Base-by-base conservation (phyloP, 2,329 filamentous ascomycete genomes). In the Hymenotorrendiella dingleyae region DNA sequence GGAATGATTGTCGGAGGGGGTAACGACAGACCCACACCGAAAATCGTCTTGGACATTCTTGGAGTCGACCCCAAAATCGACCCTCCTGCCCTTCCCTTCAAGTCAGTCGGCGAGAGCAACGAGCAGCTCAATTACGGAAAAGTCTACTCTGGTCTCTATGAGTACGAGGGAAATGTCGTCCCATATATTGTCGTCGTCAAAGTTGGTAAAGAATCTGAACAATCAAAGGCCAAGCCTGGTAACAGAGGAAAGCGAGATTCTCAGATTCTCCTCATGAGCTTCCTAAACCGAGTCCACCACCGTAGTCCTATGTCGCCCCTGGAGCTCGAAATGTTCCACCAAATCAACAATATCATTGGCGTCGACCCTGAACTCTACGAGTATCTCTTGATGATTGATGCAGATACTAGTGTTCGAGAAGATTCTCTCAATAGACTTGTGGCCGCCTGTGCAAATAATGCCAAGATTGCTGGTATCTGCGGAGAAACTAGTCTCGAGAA, bases 241-340 rank as follows among this genome's bases (percentile, higher is more conserved):
- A 98, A 98, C 68, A 86, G 93, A 66, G 93, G 93, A 66, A 98
- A 98, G 71, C 89, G 93, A 73, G 93, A 98, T 66, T 95, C 91
- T 24, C 93, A 98, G 66, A 88, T 98, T 58, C 67, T 97, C 52
- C 73, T 97, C 37, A 90, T 98, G 82, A 91, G 85, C 68, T 98
- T 98, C 77, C 78, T 98, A 56, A 98, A 98, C 68, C 87, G 91
- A 47, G 93, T 98, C 34, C 93, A 98, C 63, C 87, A 97, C 65
- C 86, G 90, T 49, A 73, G 86, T 2, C 84, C 91, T 1, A 98
- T 98, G 93, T 93, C 84, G 50, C 93, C 93, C 12, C 80, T 98
- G 10, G 93, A 98, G 63, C 71, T 98, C 34, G 93, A 98, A 65
- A 94, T 97, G 74, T 97, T 96, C 72, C 93, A 98, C 61, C 93